Evolutionary conservation across 169 alveolate genomes (phyloP).

Genomic region (Cryptosporidium ryanae): DNA sequence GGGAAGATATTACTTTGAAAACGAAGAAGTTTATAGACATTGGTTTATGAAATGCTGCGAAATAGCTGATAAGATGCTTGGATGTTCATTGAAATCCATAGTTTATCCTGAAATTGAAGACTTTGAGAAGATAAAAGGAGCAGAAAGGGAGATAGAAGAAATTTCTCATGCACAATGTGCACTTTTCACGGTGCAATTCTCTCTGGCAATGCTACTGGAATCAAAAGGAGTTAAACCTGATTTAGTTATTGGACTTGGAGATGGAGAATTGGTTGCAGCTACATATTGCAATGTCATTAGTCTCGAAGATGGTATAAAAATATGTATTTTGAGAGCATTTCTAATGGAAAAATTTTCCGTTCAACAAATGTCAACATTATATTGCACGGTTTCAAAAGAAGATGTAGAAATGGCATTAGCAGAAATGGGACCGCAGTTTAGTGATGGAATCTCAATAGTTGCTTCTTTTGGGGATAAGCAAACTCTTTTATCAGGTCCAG

Average conservation of each 20-base stretch:
- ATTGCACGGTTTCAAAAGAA: conserved; percentile 78
- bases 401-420: conserved; percentile 84
- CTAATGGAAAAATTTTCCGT: conserved; percentile 68
- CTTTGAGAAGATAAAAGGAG: conserved; percentile 48
- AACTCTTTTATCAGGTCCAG: conserved; percentile 78
- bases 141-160: conserved; percentile 62
- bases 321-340: conserved; percentile 77
- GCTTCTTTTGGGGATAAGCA: conserved; percentile 77
- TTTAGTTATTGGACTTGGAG: conserved; percentile 80
- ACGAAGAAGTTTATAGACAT: conserved; percentile 78
- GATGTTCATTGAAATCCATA: conserved; percentile 77
- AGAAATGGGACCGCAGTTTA: conserved; percentile 80
- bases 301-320: conserved; percentile 78
- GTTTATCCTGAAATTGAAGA: conserved; percentile 75
- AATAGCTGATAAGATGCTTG: conserved; percentile 76
- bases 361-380: conserved; percentile 74
- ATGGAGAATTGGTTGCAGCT: conserved; percentile 83
- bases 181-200: conserved; percentile 82
- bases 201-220: conserved; percentile 79
- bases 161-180: conserved; percentile 81
- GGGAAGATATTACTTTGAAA: conserved; percentile 77
- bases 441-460: conserved; percentile 71
- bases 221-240: conserved; percentile 83
- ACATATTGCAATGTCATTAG: conserved; percentile 78
- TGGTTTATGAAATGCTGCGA: conserved; percentile 80